phyloP scores from a whole-genome alignment of 768 basidiomycete genomes.

The Xerocomus brunneocitrinus region DNA sequence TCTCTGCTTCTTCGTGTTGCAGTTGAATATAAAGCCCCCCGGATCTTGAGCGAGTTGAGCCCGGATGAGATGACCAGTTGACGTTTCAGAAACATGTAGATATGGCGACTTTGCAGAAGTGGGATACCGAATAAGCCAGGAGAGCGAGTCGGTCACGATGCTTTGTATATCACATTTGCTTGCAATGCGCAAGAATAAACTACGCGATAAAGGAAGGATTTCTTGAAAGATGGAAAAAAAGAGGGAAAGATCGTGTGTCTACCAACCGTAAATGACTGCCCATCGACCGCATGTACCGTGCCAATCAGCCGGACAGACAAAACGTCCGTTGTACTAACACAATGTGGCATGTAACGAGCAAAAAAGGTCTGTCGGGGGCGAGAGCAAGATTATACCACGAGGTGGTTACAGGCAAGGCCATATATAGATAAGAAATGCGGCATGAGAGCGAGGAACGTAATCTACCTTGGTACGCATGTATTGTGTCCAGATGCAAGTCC shows the following conservation, averaged over 20 bases:
- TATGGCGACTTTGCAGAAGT: neutral
- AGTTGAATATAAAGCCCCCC: neutral
- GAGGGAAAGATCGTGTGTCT: neutral
- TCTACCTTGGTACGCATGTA: conserved; percentile 29
- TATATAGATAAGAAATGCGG: conserved; percentile 17
- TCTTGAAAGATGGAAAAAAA: neutral
- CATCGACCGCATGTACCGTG: conserved; percentile 3
- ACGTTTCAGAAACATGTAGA: neutral
- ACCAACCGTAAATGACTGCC: neutral
- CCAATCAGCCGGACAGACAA: conserved; percentile 2
- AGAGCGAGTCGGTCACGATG: neutral
- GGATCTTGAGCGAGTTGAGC: too few relatives aligned
- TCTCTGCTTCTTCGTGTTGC: neutral
- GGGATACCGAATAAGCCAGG: too few relatives aligned
- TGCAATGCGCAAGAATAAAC: neutral
- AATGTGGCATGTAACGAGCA: neutral
- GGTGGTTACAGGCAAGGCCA: conserved; percentile 9
- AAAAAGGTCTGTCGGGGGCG: conserved; percentile 7
- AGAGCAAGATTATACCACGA: conserved; percentile 23
- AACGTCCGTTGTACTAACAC: neutral
- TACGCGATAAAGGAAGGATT: neutral
- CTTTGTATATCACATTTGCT: neutral
- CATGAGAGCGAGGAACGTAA: conserved; percentile 19
- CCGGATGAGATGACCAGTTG: too few relatives aligned
- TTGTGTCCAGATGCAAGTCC: conserved; percentile 28